A percentile compares a stretch with the other conserved stretches of the same genome.
phyloP scores from a whole-genome alignment of 2,329 filamentous ascomycete species.

The Botrytis cinerea region DNA sequence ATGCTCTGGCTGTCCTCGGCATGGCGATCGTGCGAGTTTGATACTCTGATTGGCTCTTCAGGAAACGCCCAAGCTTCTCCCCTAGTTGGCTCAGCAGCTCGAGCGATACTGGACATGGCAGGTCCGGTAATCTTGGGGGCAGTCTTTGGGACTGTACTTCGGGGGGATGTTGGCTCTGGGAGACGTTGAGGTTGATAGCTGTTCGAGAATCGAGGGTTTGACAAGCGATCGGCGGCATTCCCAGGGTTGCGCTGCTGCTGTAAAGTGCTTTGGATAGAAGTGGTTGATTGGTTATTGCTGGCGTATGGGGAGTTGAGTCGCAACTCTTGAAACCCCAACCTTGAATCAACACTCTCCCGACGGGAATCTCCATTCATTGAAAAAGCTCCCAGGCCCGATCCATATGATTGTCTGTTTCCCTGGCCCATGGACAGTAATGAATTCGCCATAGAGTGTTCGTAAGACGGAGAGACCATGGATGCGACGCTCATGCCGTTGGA shows the following conservation, averaged over 20 bases:
- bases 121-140: constrained; percentile 77
- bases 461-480: constrained; percentile 64
- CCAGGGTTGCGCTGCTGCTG: constrained; percentile 66
- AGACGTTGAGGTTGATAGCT: constrained; percentile 58
- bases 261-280: constrained; percentile 70
- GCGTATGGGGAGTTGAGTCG: constrained; percentile 71
- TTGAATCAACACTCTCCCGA: constrained; percentile 78
- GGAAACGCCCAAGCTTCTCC: constrained; percentile 84
- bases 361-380: constrained; percentile 51
- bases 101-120: constrained; percentile 64
- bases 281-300: constrained; percentile 74
- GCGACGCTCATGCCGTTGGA: constrained; percentile 65
- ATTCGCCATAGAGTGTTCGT: constrained; percentile 30
- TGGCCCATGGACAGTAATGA: constrained; percentile 29
- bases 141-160: constrained; percentile 53
- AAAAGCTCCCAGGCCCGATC: constrained; percentile 23
- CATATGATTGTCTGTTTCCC: constrained; percentile 32
- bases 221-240: constrained; percentile 48
- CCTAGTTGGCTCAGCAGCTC: constrained; percentile 76
- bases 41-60: constrained; percentile 63
- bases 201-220: constrained; percentile 60
- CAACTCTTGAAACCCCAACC: constrained; percentile 74
- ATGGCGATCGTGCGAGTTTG: constrained; percentile 49
- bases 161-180: constrained; percentile 42
- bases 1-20: constrained; percentile 46